Conservation (phyloP, 129 eudicot genomes). For the Oenanthe sinensis region DNA sequence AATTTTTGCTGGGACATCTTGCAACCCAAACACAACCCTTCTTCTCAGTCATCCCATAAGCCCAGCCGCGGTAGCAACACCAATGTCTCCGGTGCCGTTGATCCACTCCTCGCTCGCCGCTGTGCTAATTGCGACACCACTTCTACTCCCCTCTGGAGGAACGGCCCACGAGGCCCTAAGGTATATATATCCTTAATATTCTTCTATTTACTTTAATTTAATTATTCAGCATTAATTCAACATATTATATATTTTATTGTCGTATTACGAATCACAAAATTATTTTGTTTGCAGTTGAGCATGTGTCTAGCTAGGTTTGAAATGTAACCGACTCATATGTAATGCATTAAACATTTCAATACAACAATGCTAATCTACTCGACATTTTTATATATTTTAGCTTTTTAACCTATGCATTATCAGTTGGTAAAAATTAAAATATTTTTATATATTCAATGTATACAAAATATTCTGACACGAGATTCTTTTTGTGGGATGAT, state of each 20-base stretch:
- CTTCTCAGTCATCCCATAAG: conserved; percentile 32
- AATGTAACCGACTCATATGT: neutral
- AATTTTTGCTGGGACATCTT: conserved; percentile 76
- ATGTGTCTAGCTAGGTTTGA: neutral
- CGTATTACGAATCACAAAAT: too few relatives aligned
- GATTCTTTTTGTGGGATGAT: neutral
- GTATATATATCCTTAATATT: conserved; percentile 21
- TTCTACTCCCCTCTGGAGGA: conserved; percentile 96
- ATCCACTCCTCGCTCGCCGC: conserved; percentile 56
- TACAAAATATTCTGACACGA: neutral
- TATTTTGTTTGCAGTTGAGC: neutral
- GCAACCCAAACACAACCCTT: conserved; percentile 25
- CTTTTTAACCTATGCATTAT: too few relatives aligned
- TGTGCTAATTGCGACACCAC: conserved; percentile 98
- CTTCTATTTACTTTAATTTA: neutral
- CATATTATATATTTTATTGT: too few relatives aligned
- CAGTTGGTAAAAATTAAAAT: too few relatives aligned
- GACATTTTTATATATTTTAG: too few relatives aligned
- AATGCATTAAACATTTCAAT: neutral
- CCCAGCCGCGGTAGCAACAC: conserved; percentile 18
- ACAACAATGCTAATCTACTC: too few relatives aligned
- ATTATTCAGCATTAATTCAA: neutral
- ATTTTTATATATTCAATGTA: neutral
- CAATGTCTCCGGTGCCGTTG: conserved; percentile 13
- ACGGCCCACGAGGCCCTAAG: conserved; percentile 99